Base-by-base conservation (phyloP, 257 asterid species). In the Penstemon eatonii region DNA sequence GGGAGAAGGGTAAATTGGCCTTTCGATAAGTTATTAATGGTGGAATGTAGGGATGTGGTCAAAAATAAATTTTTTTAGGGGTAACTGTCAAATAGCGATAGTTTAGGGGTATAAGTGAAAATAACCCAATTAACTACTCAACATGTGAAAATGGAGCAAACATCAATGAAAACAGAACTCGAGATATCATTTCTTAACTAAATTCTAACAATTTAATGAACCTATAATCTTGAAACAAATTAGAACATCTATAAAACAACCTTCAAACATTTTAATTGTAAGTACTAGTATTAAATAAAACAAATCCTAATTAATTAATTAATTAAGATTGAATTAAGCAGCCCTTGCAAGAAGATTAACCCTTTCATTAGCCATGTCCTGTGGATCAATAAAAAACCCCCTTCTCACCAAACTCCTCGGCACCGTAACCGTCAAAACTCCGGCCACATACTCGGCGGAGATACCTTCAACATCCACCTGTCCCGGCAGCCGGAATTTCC, bases 401-500 rank as follows among this genome's bases (percentile, higher is more conserved):
- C 83, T 79, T 47, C 91, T 81, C 15, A 83, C 80, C 44, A 64
- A 75, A 39, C 80, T 56, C 65, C 89, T 87, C 1, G 92, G 90
- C 65, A 87, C 90, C 50, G 54, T 83, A 1, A 87, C 81, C 0
- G 89, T 85, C 70, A 87, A 74, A 11, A 87, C 88, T 43, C 92
- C 95, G 74, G 78, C 77, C 7, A 79, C 86, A 67, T 83, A 86
- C 63, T 84, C 82, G 9, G 91, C 94, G 7, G 89, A 79, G 47
- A 89, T 89, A 5, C 89, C 85, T 15, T 73, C 45, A 15, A 83
- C 76, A 42, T 89, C 89, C 49, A 86, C 85, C 80, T 63, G 79
- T 10, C 75, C 79, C 47, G 94, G 96, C 39, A 86, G 84, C 70
- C 94, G 79, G 78, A 89, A 86, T 59, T 86, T 89, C 81, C 85